These are phyloP conservation scores for Leccinum subgranulosum DNA, from an alignment of 768 basidiomycete genomes.

Conservation along the genomic window DNA sequence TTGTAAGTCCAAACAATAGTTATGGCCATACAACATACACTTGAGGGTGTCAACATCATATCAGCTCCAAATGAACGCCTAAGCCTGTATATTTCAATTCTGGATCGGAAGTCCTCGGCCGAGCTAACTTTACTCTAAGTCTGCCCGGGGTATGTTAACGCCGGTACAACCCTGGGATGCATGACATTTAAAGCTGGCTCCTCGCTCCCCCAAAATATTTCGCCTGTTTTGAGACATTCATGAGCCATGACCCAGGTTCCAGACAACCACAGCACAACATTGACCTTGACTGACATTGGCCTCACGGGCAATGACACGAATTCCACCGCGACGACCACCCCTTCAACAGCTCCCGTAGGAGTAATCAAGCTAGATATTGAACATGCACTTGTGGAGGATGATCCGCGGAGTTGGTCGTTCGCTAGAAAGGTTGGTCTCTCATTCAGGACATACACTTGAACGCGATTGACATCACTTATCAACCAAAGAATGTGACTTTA, in stretches of 20 bases:
- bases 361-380: constrained; percentile 32
- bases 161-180: not conserved
- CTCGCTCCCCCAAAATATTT: not conserved
- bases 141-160: not conserved
- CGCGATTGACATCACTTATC: not conserved
- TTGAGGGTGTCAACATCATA: not conserved
- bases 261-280: not conserved
- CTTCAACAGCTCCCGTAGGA: not conserved
- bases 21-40: not conserved
- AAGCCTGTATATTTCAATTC: not conserved
- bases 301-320: not conserved
- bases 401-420: constrained; percentile 60
- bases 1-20: not conserved
- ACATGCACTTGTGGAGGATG: constrained; percentile 48
- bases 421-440: constrained; percentile 47
- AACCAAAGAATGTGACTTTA: constrained; percentile 18
- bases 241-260: constrained; percentile 6
- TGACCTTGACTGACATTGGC: not conserved
- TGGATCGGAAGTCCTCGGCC: constrained; percentile 10
- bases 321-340: not conserved
- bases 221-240: not conserved
- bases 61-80: not conserved
- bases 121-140: not conserved
- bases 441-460: not conserved
- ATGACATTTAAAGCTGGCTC: constrained; percentile 3